Conservation (phyloP, 352 stramenopile species). For the Phytophthora pseudosyringae region DNA sequence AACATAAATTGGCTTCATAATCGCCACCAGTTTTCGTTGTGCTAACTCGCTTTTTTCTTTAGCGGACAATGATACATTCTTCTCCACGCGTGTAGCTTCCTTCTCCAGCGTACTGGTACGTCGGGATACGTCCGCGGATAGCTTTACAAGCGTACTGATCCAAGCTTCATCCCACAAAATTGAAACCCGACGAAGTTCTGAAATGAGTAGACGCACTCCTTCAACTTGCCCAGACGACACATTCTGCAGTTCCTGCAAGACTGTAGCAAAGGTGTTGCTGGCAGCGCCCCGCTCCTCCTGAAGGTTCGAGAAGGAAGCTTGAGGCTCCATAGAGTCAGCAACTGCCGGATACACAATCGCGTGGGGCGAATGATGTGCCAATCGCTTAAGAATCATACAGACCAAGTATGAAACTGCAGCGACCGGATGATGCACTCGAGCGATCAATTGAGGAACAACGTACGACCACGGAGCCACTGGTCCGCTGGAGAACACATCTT, state of each 20-base stretch:
- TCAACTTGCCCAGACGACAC: conserved; percentile 53
- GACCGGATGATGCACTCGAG: conserved; percentile 66
- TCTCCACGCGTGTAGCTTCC: conserved; percentile 71
- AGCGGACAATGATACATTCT: conserved; percentile 65
- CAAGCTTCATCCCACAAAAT: conserved; percentile 88
- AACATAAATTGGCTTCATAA: conserved; percentile 85
- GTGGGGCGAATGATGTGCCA: conserved; percentile 68
- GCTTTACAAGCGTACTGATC: conserved; percentile 72
- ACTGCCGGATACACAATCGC: conserved; percentile 80
- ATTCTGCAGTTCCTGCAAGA: conserved; percentile 52
- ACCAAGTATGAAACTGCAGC: conserved; percentile 56
- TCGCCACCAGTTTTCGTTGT: conserved; percentile 75
- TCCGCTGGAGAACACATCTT: conserved; percentile 50
- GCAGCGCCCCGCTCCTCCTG: conserved; percentile 10
- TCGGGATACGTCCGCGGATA: conserved; percentile 74
- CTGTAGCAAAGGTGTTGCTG: conserved; percentile 38
- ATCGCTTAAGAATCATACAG: conserved; percentile 61
- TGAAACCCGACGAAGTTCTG: conserved; percentile 78
- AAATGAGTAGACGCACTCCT: conserved; percentile 66
- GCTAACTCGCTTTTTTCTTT: conserved; percentile 73
- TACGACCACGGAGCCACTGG: conserved; percentile 68
- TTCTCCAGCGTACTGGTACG: conserved; percentile 77
- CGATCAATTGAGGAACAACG: conserved; percentile 79
- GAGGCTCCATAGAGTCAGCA: conserved; percentile 56
- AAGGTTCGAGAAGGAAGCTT: conserved; percentile 4